Evolutionary conservation across 169 alveolate species (phyloP), one percentile per base, ranked within the genome.

Genomic region (Amoebophrya sp.): DNA sequence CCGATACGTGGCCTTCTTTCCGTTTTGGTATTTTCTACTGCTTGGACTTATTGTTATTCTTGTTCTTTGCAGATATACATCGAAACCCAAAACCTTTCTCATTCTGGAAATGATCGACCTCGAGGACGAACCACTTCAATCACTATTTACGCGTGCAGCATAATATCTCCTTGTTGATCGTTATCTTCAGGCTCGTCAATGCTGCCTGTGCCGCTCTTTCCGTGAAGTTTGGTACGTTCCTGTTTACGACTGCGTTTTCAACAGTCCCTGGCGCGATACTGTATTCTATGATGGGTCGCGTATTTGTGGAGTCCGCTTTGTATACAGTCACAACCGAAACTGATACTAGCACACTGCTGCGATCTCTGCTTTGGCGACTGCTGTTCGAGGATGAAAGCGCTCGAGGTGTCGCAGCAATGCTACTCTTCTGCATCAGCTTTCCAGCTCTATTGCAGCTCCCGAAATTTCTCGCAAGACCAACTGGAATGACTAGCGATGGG

Each of bases 231-330:
- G 2, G 33, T 10, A 1, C 18, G 2, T 65, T 65, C 33, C 3
- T 18, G n/a, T 18, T 65, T 10, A 1, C 26, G 33, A 65, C 83
- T 10, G 83, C 83, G 83, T 6, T 26, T 36, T 6, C 83, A 36
- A 65, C 83, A 29, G 83, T 65, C 83, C 83, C 83, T 6, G 83
- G 83, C 33, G 83, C 83, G 36, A 29, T 65, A 6, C 83, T 65
- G 33, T 65, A 65, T 36, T 0, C 83, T 36, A 65, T 65, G 83
- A 65, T 36, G 83, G 83, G 83, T 18, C 12, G 83, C 38, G n/a
- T 65, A 36, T 36, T 65, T 23, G 76, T 10, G 76, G 76, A 53
- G n/a, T n/a, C n/a, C n/a, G n/a, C n/a, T n/a, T n/a, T n/a, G n/a
- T n/a, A n/a, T n/a, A n/a, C n/a, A n/a, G n/a, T n/a, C n/a, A 65